Percentiles rank a stretch among this genome's conserved stretches.
phyloP scores from a whole-genome alignment of 176 grass and related monocot genomes.

The sorghum (Sorghum bicolor) region DNA sequence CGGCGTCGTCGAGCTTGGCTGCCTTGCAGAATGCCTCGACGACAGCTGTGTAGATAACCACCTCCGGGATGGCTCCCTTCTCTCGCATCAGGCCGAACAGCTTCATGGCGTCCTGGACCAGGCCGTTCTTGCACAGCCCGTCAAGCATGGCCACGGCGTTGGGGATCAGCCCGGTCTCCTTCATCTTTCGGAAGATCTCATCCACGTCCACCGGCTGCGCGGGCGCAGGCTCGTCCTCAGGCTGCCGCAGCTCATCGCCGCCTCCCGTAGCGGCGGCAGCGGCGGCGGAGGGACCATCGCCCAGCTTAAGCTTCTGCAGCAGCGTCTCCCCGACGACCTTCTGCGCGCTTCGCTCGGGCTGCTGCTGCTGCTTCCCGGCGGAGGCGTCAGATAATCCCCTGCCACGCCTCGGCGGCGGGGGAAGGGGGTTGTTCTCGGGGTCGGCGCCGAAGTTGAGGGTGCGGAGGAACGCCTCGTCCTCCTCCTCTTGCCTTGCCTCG shows the following conservation, averaged over 20 bases:
- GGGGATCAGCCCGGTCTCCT: slow-evolving; percentile 75
- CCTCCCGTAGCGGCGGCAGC: background rate
- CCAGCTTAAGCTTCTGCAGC: slow-evolving; percentile 65
- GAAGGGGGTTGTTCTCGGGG: slow-evolving; percentile 33
- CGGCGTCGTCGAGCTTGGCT: slow-evolving; percentile 60
- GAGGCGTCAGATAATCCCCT: slow-evolving; percentile 15
- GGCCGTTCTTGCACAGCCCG: slow-evolving; percentile 84
- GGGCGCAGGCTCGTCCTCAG: background rate
- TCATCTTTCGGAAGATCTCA: slow-evolving; percentile 89
- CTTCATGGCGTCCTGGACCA: slow-evolving; percentile 93
- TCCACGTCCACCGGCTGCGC: slow-evolving; percentile 53
- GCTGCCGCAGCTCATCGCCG: background rate
- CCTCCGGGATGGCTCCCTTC: slow-evolving; percentile 89
- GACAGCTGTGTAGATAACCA: slow-evolving; percentile 89
- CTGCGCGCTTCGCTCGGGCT: slow-evolving; percentile 26
- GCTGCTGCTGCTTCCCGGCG: background rate
- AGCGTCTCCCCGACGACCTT: slow-evolving; percentile 51
- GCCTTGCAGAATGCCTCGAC: slow-evolving; percentile 87
- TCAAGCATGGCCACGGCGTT: slow-evolving; percentile 96
- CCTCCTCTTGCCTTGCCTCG: slow-evolving; percentile 44
- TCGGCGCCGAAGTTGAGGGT: slow-evolving; percentile 60
- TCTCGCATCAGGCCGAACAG: slow-evolving; percentile 89
- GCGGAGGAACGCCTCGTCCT: slow-evolving; percentile 66
- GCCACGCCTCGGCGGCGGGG: background rate
- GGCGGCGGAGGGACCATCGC: slow-evolving; percentile 10